These are phyloP conservation scores for Verbena officinalis DNA, from an alignment of 257 asterid species.

Conservation along the genomic window DNA sequence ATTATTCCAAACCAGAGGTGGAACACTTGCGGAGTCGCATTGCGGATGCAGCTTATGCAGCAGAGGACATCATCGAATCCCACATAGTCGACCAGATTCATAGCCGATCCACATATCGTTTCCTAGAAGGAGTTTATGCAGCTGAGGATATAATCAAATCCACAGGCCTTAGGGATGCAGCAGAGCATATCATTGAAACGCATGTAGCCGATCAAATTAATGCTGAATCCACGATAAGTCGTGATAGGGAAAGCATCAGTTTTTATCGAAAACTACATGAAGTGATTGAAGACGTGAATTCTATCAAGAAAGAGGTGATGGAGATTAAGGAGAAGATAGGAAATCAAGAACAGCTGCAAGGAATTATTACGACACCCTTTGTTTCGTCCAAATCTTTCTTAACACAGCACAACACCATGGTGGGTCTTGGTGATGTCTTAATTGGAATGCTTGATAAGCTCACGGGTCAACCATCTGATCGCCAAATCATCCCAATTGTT, in stretches of 20 bases:
- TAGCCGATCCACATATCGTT: too few relatives aligned
- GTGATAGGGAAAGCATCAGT: not conserved
- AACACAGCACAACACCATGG: not conserved
- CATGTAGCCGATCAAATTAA: too few relatives aligned
- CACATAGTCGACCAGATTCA: too few relatives aligned
- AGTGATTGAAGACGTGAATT: not conserved
- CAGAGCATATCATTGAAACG: too few relatives aligned
- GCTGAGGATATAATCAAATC: too few relatives aligned
- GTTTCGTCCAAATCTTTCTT: not conserved
- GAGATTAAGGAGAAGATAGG: not conserved
- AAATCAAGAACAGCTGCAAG: not conserved
- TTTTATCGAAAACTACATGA: not conserved
- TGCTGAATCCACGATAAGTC: not conserved
- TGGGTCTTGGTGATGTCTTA: constrained; percentile 8
- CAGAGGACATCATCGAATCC: too few relatives aligned
- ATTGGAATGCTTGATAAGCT: constrained; percentile 9
- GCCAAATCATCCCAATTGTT: constrained; percentile 11
- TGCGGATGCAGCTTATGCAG: constrained; percentile 25
- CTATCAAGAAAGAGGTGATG: constrained; percentile 13
- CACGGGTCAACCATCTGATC: not conserved
- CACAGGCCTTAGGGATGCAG: too few relatives aligned
- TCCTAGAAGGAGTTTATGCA: too few relatives aligned
- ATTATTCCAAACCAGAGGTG: not conserved
- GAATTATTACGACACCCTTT: not conserved
- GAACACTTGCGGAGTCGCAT: constrained; percentile 18